These are phyloP conservation scores for Acer negundo DNA, from an alignment of 345 rosid genomes.

Conservation along the genomic window DNA sequence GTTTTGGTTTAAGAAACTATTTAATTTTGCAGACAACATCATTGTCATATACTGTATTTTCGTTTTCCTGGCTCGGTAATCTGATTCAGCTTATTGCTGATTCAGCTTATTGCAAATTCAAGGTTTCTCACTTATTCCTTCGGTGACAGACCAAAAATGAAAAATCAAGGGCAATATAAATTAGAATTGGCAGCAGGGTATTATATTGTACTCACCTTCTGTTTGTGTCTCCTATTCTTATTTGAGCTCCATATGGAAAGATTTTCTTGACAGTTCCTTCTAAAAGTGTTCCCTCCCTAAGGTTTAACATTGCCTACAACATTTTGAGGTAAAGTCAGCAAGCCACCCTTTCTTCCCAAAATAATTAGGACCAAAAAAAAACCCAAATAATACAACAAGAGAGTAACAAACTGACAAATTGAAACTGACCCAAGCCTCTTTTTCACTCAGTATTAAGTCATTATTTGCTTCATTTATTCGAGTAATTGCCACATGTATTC, in stretches of 20 bases:
- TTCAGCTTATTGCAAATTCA: background rate
- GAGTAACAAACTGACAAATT: slow-evolving; percentile 2
- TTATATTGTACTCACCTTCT: slow-evolving; percentile 57
- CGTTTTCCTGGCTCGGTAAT: background rate
- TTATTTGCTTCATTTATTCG: slow-evolving; percentile 71
- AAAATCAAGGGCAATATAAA: background rate
- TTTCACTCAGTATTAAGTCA: slow-evolving; percentile 80
- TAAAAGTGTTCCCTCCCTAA: slow-evolving; percentile 84
- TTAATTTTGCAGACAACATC: background rate
- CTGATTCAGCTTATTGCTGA: background rate
- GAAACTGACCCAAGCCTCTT: slow-evolving; percentile 73
- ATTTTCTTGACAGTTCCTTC: slow-evolving; percentile 79
- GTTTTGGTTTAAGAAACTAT: background rate
- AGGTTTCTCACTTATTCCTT: background rate
- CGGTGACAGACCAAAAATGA: background rate
- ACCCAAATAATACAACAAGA: background rate
- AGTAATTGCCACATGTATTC: slow-evolving; percentile 52
- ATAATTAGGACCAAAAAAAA: background rate
- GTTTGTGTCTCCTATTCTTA: slow-evolving; percentile 73
- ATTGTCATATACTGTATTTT: background rate
- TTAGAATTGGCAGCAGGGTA: background rate
- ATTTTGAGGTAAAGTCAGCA: slow-evolving; percentile 19
- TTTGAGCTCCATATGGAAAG: slow-evolving; percentile 87
- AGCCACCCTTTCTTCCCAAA: background rate
- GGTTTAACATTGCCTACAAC: slow-evolving; percentile 72